Evolutionary conservation across 805 yeast species (phyloP).

Genomic region (Monosporozyma aquatica): DNA sequence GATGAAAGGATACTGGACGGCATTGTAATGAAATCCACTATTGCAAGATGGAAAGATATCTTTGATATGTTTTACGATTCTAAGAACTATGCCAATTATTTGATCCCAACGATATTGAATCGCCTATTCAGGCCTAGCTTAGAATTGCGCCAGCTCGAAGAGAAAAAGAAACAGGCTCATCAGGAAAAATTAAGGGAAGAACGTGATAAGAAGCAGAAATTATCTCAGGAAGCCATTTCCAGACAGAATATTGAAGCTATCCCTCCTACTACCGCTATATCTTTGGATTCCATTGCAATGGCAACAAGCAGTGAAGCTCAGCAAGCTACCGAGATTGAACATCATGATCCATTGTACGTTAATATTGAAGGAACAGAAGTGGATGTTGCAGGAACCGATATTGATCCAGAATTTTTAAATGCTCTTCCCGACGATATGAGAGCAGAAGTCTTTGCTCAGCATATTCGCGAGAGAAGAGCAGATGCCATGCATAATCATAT

Average conservation of each 20-base stretch:
- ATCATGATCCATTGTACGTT: constrained; percentile 52
- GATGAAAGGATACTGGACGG: constrained; percentile 29
- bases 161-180: constrained; percentile 27
- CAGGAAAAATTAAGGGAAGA: constrained; percentile 16
- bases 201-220: constrained; percentile 19
- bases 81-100: constrained; percentile 29
- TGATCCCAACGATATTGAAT: constrained; percentile 38
- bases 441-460: constrained; percentile 84
- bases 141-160: constrained; percentile 24
- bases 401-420: constrained; percentile 82
- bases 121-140: constrained; percentile 42
- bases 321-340: too few species aligned
- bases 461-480: constrained; percentile 63
- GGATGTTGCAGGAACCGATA: constrained; percentile 81
- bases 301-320: too few species aligned
- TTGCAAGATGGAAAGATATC: constrained; percentile 61
- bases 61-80: constrained; percentile 43
- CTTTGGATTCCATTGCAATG: too few species aligned
- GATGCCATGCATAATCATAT: constrained; percentile 39
- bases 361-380: constrained; percentile 68
- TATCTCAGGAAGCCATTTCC: constrained; percentile 2
- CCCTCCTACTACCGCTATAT: constrained; percentile 2
- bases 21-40: constrained; percentile 37
- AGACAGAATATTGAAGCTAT: neutral
- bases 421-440: constrained; percentile 91